Percentiles rank a stretch among this genome's conserved stretches.
Conservation (phyloP, 1,284 basidiomycete genomes). For the Pascua guehoae region DNA sequence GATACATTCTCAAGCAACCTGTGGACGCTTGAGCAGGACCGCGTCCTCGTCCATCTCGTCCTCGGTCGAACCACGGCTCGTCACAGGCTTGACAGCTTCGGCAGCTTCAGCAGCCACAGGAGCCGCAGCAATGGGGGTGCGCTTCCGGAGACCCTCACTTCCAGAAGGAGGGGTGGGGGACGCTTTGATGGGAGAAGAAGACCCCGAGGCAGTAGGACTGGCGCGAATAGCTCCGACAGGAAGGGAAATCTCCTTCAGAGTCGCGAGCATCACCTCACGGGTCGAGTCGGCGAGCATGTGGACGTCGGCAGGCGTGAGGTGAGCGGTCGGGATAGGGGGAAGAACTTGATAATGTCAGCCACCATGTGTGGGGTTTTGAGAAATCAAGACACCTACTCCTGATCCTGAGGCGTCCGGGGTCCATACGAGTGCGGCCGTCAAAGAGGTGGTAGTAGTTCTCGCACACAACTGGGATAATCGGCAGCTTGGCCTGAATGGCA, state of each 20-base stretch:
- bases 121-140: background rate
- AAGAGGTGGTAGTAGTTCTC: constrained; percentile 89
- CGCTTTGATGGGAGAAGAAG: no score
- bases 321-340: constrained; percentile 53
- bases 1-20: constrained; percentile 1
- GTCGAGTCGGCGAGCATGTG: constrained; percentile 49
- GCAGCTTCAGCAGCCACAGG: background rate
- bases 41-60: constrained; percentile 50
- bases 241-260: constrained; percentile 44
- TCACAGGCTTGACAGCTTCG: background rate
- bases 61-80: constrained; percentile 36
- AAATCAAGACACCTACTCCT: constrained; percentile 60
- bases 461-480: constrained; percentile 84
- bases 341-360: constrained; percentile 46
- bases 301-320: constrained; percentile 52
- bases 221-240: constrained; percentile 4
- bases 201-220: background rate
- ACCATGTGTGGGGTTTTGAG: background rate
- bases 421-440: constrained; percentile 71
- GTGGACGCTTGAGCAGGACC: constrained; percentile 43
- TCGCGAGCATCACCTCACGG: constrained; percentile 48
- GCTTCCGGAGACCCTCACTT: background rate
- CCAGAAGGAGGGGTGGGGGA: background rate
- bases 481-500: constrained; percentile 75
- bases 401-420: constrained; percentile 71